Conservation (phyloP, 441 rosid species). For the Gossypium lobatum region DNA sequence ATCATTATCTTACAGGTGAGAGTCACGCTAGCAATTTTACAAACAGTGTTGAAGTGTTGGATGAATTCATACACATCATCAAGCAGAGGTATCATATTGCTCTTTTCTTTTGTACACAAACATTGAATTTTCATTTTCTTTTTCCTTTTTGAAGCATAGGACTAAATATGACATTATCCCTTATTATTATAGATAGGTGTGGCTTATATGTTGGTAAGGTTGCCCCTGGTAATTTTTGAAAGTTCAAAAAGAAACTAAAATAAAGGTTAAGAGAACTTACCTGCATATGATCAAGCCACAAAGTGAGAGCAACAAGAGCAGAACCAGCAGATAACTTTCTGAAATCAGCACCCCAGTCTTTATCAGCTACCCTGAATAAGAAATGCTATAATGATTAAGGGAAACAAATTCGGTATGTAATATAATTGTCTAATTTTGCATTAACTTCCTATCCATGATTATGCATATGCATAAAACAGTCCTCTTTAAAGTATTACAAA, state of each 20-base stretch:
- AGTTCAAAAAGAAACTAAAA: background rate
- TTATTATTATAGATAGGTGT: background rate
- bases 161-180: background rate
- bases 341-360: constrained; percentile 96
- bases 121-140: background rate
- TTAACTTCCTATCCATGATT: background rate
- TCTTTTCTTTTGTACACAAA: background rate
- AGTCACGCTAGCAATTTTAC: background rate
- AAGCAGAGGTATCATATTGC: background rate
- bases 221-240: background rate
- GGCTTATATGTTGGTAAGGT: background rate
- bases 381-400: constrained; percentile 14
- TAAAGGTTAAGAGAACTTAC: constrained; percentile 33
- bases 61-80: background rate
- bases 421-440: background rate
- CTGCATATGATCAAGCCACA: constrained; percentile 99
- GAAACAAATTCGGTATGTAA: background rate
- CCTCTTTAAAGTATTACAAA: background rate
- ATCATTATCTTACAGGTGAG: background rate
- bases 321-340: constrained; percentile 93
- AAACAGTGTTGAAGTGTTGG: background rate
- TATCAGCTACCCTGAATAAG: constrained; percentile 81
- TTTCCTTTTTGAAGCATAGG: background rate
- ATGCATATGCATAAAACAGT: background rate
- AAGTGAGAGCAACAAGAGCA: constrained; percentile 86